These are phyloP conservation scores for Tuber microsphaerosporum DNA, from an alignment of 495 filamentous ascomycete species.

Conservation along the genomic window DNA sequence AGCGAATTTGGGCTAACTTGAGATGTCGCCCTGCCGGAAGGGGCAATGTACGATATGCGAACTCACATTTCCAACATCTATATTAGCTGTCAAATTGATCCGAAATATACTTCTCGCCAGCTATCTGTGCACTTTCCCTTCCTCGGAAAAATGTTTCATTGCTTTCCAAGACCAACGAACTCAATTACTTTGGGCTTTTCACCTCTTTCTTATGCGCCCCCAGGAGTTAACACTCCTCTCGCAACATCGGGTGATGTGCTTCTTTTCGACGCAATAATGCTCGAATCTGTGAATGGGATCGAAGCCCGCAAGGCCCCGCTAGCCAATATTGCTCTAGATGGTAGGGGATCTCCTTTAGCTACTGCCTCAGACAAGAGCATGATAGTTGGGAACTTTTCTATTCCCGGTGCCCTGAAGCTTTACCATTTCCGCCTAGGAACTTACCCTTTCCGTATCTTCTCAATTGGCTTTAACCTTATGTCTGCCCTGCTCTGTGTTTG, in stretches of 20 bases:
- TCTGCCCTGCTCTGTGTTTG: conserved; percentile 93
- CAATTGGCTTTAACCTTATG: conserved; percentile 98
- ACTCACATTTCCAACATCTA: conserved; percentile 89
- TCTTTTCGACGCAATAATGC: conserved; percentile 76
- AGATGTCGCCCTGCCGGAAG: conserved; percentile 44
- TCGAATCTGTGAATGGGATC: conserved; percentile 85
- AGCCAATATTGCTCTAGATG: conserved; percentile 81
- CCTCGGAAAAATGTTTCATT: conserved; percentile 86
- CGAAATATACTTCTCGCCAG: conserved; percentile 44
- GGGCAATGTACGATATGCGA: conserved; percentile 95
- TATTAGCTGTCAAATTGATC: conserved; percentile 86
- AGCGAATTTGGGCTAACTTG: conserved; percentile 13
- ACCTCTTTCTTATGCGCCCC: conserved; percentile 77
- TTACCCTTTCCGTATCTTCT: conserved; percentile 87
- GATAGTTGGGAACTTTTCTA: conserved; percentile 86
- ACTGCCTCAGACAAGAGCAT: conserved; percentile 97
- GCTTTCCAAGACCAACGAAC: conserved; percentile 84
- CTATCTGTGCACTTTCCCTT: conserved; percentile 89
- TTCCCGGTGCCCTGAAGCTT: conserved; percentile 81
- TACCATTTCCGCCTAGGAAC: conserved; percentile 93
- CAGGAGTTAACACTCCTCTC: conserved; percentile 62
- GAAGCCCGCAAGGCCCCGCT: conserved; percentile 95
- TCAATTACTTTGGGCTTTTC: conserved; percentile 52
- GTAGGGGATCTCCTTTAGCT: conserved; percentile 83
- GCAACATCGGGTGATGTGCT: conserved; percentile 88